Percentiles rank a stretch among this genome's conserved stretches.
These are phyloP conservation scores for Pseudonitzschia multiseries DNA, from an alignment of 108 stramenopile species.

Conservation along the genomic window DNA sequence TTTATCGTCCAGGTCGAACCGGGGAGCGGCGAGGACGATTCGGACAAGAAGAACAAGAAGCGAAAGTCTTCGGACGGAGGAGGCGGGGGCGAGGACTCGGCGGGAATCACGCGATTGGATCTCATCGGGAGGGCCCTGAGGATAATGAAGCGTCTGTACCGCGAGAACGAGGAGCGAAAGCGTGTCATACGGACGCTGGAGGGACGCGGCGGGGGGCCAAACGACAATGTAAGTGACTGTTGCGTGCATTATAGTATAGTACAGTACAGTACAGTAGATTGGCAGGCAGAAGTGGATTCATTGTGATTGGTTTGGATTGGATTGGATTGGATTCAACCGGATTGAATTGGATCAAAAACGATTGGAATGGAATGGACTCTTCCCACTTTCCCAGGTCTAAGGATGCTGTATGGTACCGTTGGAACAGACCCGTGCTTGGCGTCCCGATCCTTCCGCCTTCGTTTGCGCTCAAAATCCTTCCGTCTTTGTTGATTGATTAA, in stretches of 20 bases:
- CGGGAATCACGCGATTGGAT: conserved; percentile 46
- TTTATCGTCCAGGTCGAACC: conserved; percentile 69
- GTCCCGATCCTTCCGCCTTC: too few species aligned
- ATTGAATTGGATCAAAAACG: not conserved
- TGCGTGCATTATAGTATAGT: too few species aligned
- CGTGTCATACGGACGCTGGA: conserved; percentile 23
- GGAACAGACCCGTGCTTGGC: not conserved
- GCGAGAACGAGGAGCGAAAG: conserved; percentile 49
- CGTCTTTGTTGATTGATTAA: conserved; percentile 3
- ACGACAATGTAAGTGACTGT: conserved; percentile 37
- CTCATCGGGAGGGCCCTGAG: conserved; percentile 39
- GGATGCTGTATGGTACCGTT: too few species aligned
- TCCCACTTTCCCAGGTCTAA: too few species aligned
- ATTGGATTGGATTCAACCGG: not conserved
- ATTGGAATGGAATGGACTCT: too few species aligned
- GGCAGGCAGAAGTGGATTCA: too few species aligned
- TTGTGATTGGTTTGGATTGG: not conserved
- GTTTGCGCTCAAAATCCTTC: not conserved
- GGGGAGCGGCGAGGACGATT: conserved; percentile 26
- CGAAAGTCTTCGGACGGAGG: conserved; percentile 26
- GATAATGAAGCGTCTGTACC: conserved; percentile 40
- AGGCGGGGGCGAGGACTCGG: conserved; percentile 35
- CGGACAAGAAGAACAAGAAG: conserved; percentile 23
- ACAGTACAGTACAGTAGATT: too few species aligned
- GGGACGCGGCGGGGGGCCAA: conserved; percentile 25